Conservation (phyloP, 176 grass and related monocot species). For the Puya raimondii region DNA sequence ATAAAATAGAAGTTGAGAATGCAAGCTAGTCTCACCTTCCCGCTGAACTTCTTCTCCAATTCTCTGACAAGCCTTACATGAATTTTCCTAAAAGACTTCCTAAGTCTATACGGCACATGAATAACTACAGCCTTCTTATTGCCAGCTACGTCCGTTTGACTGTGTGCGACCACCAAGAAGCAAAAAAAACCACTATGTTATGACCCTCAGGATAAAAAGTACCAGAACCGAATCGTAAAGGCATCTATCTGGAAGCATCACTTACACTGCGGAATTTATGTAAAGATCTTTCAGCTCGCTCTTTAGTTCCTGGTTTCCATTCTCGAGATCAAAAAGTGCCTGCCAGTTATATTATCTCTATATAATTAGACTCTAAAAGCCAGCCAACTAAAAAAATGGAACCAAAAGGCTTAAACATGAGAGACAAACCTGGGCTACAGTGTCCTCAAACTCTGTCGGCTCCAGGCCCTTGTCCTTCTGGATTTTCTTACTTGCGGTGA, state of each 20-base stretch:
- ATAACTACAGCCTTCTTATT: slow-evolving; percentile 85
- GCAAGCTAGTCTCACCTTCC: slow-evolving; percentile 45
- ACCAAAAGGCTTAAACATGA: neutral
- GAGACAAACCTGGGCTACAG: slow-evolving; percentile 65
- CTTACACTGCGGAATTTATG: slow-evolving; percentile 72
- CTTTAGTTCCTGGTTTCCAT: slow-evolving; percentile 77
- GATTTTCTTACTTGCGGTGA: slow-evolving; percentile 92
- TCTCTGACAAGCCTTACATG: slow-evolving; percentile 85
- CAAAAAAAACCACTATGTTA: neutral
- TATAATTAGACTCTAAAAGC: slow-evolving; percentile 1
- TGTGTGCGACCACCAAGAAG: slow-evolving; percentile 18
- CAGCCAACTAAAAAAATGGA: neutral
- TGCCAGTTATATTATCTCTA: slow-evolving; percentile 4
- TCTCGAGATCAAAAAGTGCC: slow-evolving; percentile 98
- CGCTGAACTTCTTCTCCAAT: slow-evolving; percentile 98
- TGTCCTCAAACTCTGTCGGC: slow-evolving; percentile 80
- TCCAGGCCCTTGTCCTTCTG: slow-evolving; percentile 95
- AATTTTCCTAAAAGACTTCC: slow-evolving; percentile 86
- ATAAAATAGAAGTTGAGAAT: neutral
- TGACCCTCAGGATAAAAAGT: neutral
- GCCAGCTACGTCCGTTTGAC: slow-evolving; percentile 69
- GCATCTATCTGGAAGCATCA: neutral
- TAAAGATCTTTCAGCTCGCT: slow-evolving; percentile 92
- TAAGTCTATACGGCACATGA: slow-evolving; percentile 76
- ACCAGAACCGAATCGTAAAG: neutral